These are phyloP conservation scores for Rhinocladiella similis DNA, from an alignment of 2,329 filamentous ascomycete genomes.

Conservation along the genomic window DNA sequence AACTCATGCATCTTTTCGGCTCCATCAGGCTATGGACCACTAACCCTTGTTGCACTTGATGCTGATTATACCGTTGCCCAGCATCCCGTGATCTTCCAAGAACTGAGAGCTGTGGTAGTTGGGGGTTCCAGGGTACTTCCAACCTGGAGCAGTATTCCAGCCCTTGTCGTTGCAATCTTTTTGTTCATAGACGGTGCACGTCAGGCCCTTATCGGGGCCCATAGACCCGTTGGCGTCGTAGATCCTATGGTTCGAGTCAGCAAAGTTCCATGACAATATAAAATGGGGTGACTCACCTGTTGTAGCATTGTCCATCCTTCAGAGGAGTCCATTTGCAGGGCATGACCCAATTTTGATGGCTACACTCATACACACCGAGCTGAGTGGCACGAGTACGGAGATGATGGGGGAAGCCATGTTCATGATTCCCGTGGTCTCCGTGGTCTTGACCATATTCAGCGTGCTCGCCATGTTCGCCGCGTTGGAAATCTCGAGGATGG, in stretches of 20 bases:
- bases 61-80: slow-evolving; percentile 7
- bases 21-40: neutral
- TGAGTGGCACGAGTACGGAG: neutral
- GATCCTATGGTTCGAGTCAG: slow-evolving; percentile 5
- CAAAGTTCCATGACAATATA: neutral
- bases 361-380: slow-evolving; percentile 18
- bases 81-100: slow-evolving; percentile 1
- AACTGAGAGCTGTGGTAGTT: slow-evolving; percentile 11
- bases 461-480: neutral
- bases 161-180: slow-evolving; percentile 12
- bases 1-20: neutral
- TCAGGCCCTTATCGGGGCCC: slow-evolving; percentile 19
- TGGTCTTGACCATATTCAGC: neutral
- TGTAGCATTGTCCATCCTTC: slow-evolving; percentile 14
- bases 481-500: neutral
- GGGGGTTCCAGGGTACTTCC: slow-evolving; percentile 12
- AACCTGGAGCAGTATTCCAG: slow-evolving; percentile 5
- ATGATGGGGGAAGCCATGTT: neutral
- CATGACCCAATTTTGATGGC: slow-evolving; percentile 5
- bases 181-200: slow-evolving; percentile 17
- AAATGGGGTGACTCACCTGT: slow-evolving; percentile 7
- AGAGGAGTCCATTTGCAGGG: slow-evolving; percentile 18
- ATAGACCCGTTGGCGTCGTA: slow-evolving; percentile 16
- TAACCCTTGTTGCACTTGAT: slow-evolving; percentile 7
- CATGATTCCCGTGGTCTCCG: slow-evolving; percentile 1